These are phyloP conservation scores for Crithidia expoeki DNA, from an alignment of 208 protist species.

Conservation along the genomic window DNA sequence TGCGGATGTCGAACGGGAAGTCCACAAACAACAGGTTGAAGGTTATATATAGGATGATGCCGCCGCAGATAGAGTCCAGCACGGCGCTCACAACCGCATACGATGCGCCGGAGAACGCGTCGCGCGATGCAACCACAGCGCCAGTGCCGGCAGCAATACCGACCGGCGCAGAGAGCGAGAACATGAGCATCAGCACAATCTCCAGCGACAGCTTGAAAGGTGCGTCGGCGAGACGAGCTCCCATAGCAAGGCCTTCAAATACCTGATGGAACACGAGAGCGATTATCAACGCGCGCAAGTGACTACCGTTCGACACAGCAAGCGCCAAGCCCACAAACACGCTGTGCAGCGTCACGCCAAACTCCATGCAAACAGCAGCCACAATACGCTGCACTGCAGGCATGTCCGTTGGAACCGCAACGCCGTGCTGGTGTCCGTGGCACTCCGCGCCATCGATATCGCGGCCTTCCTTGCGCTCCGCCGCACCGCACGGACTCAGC, in stretches of 20 bases:
- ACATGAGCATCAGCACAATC: conserved; percentile 43
- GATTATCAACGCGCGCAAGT: conserved; percentile 45
- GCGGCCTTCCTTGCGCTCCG: no score
- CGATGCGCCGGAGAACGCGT: conserved; percentile 27
- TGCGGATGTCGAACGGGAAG: conserved; percentile 51
- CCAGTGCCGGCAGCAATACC: conserved; percentile 42
- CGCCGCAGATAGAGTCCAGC: conserved; percentile 58
- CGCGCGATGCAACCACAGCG: conserved; percentile 23
- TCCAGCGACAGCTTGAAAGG: conserved; percentile 43
- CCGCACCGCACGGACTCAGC: background rate
- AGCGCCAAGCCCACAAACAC: conserved; percentile 65
- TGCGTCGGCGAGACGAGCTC: conserved; percentile 60
- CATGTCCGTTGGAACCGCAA: conserved; percentile 20
- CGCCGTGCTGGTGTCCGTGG: conserved; percentile 30
- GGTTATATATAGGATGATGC: conserved; percentile 77
- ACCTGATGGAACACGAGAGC: conserved; percentile 74
- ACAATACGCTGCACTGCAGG: conserved; percentile 26
- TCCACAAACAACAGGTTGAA: conserved; percentile 69
- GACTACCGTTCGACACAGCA: conserved; percentile 39
- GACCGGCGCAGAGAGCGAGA: conserved; percentile 56
- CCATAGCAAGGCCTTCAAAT: conserved; percentile 71
- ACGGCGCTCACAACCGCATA: conserved; percentile 49
- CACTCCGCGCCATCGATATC: background rate
- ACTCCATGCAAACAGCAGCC: conserved; percentile 67
- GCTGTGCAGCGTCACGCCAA: conserved; percentile 71